Evolutionary conservation across 192 early-diverging fungal genomes (phyloP).

Genomic region (Rhizophagus prolifer): DNA sequence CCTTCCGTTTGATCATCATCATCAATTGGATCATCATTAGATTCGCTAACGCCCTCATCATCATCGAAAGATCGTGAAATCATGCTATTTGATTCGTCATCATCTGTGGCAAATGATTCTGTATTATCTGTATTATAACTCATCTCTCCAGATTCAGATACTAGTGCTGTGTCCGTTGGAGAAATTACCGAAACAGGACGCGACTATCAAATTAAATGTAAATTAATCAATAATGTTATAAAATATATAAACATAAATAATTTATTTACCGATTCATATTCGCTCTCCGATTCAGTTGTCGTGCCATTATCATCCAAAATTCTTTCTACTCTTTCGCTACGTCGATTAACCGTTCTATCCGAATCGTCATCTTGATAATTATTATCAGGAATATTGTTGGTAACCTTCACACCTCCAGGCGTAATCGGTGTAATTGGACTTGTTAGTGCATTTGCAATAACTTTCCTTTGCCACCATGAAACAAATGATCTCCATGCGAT

Average conservation of each 20-base stretch:
- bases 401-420: neutral
- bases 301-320: neutral
- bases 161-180: neutral
- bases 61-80: neutral
- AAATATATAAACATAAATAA: neutral
- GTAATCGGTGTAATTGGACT: neutral
- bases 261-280: slow-evolving; percentile 10
- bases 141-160: neutral
- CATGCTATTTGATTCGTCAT: slow-evolving; percentile 14
- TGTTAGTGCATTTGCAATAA: too few relatives aligned
- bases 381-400: neutral
- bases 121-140: slow-evolving; percentile 26
- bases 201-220: slow-evolving; percentile 2
- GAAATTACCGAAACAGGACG: slow-evolving; percentile 1
- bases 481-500: slow-evolving; percentile 49
- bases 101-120: slow-evolving; percentile 18
- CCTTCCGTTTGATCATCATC: slow-evolving; percentile 7
- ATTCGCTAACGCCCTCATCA: too few relatives aligned
- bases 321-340: neutral
- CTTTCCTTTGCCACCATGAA: slow-evolving; percentile 31
- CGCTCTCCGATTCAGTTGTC: neutral
- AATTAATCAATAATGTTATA: neutral
- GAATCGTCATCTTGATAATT: neutral
- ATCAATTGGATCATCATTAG: neutral
- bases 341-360: slow-evolving; percentile 1